These are phyloP conservation scores for Hypsizygus marmoreus DNA, from an alignment of 768 basidiomycete genomes.

Conservation along the genomic window DNA sequence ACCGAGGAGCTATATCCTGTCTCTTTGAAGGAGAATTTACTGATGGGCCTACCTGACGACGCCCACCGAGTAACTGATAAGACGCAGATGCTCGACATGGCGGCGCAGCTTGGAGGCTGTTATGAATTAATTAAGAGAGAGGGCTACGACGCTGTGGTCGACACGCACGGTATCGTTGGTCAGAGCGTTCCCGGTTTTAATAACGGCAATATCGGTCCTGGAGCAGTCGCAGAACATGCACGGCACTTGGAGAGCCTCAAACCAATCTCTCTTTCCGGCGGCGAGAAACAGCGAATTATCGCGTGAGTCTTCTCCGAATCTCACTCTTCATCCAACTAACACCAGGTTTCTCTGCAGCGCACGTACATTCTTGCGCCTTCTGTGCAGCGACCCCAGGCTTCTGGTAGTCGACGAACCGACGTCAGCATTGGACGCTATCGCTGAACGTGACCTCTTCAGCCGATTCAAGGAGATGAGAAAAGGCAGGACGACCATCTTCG, in stretches of 20 bases:
- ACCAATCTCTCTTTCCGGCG: constrained; percentile 38
- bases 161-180: constrained; percentile 27
- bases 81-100: constrained; percentile 24
- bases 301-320: constrained; percentile 37
- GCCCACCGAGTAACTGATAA: constrained; percentile 14
- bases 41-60: constrained; percentile 26
- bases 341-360: constrained; percentile 30
- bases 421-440: constrained; percentile 55
- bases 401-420: constrained; percentile 60
- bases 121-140: constrained; percentile 39
- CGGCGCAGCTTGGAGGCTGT: constrained; percentile 41
- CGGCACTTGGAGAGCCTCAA: constrained; percentile 27
- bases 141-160: constrained; percentile 39
- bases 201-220: constrained; percentile 23
- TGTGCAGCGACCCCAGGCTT: constrained; percentile 39
- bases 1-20: constrained; percentile 37
- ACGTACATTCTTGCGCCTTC: constrained; percentile 45
- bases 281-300: constrained; percentile 49
- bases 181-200: constrained; percentile 30
- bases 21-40: constrained; percentile 38
- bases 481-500: constrained; percentile 56
- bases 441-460: constrained; percentile 48
- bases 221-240: constrained; percentile 33
- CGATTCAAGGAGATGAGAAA: constrained; percentile 34
- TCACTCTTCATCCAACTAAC: not conserved